These are phyloP conservation scores for Flagelloscypha sp. DNA, from an alignment of 768 basidiomycete species.

Conservation along the genomic window DNA sequence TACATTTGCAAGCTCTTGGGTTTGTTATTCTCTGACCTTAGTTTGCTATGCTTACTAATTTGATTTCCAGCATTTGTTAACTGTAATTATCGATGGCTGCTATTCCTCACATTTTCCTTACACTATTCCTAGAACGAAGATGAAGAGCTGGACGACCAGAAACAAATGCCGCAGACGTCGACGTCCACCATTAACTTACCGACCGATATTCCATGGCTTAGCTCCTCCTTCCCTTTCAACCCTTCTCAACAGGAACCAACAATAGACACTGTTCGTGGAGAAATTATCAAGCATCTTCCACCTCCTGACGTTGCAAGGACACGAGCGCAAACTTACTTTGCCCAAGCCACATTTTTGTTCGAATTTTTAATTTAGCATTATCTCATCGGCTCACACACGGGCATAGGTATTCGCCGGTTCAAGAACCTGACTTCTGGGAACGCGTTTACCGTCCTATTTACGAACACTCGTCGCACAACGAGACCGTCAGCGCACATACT, in stretches of 20 bases:
- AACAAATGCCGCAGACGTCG: conserved; percentile 27
- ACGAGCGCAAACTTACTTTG: too few species aligned
- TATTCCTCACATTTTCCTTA: background rate
- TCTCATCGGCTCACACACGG: too few species aligned
- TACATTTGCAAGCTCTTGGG: conserved; percentile 61
- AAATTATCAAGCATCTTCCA: conserved; percentile 42
- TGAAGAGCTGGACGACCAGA: conserved; percentile 48
- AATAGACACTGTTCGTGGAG: conserved; percentile 33
- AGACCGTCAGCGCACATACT: conserved; percentile 39
- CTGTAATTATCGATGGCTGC: conserved; percentile 30
- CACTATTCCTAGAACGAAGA: conserved; percentile 43
- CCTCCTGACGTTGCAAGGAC: conserved; percentile 24
- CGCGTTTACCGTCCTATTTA: conserved; percentile 47
- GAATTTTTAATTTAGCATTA: conserved; percentile 14
- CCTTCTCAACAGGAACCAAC: conserved; percentile 27
- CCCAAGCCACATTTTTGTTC: too few species aligned
- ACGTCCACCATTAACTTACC: too few species aligned
- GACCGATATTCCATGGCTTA: conserved; percentile 50
- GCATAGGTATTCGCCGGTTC: conserved; percentile 59
- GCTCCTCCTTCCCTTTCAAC: conserved; percentile 52
- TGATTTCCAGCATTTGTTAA: conserved; percentile 47
- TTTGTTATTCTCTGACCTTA: conserved; percentile 23
- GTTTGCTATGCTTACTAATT: conserved; percentile 9
- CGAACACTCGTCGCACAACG: conserved; percentile 27
- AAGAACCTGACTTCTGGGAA: conserved; percentile 47